Percentiles rank a stretch among this genome's conserved stretches.
Evolutionary conservation across 2,329 filamentous ascomycete genomes (phyloP).

Genomic region (Aspergillus thermomutatus): DNA sequence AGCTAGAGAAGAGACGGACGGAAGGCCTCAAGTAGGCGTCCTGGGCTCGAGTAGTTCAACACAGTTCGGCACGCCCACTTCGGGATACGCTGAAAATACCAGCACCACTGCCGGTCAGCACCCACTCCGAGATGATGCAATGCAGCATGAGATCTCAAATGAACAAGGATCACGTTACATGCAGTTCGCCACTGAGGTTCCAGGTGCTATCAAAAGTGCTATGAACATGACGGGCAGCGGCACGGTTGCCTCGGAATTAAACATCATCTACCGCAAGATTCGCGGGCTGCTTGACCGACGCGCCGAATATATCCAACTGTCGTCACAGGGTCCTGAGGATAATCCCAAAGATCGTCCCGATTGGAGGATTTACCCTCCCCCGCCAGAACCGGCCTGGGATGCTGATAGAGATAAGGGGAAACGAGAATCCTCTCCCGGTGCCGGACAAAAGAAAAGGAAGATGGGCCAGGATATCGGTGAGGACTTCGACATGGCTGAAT

Average conservation of each 20-base stretch:
- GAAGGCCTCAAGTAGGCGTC: not conserved
- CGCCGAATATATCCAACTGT: slow-evolving; percentile 83
- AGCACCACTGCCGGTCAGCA: not conserved
- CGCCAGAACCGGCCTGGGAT: slow-evolving; percentile 87
- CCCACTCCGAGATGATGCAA: not conserved
- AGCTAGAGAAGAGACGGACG: not conserved
- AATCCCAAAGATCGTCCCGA: slow-evolving; percentile 81
- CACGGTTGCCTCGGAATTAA: slow-evolving; percentile 78
- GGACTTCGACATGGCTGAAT: slow-evolving; percentile 80
- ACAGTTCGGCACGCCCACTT: not conserved
- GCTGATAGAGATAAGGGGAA: slow-evolving; percentile 50
- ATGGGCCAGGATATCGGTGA: slow-evolving; percentile 86
- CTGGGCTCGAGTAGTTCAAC: not conserved
- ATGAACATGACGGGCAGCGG: slow-evolving; percentile 70
- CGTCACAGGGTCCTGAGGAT: slow-evolving; percentile 74
- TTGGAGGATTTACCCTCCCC: slow-evolving; percentile 88
- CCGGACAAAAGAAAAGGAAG: slow-evolving; percentile 65
- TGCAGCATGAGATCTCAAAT: too few relatives aligned
- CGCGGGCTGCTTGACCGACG: slow-evolving; percentile 84
- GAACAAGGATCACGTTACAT: slow-evolving; percentile 38
- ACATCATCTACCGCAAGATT: slow-evolving; percentile 83
- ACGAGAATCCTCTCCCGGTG: slow-evolving; percentile 38
- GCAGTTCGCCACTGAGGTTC: slow-evolving; percentile 56
- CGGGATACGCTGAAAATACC: not conserved
- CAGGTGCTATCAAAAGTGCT: slow-evolving; percentile 59